Evolutionary conservation across 169 alveolate species (phyloP), one percentile per base, ranked within the genome.

Genomic region (Cryptosporidium baileyi): DNA sequence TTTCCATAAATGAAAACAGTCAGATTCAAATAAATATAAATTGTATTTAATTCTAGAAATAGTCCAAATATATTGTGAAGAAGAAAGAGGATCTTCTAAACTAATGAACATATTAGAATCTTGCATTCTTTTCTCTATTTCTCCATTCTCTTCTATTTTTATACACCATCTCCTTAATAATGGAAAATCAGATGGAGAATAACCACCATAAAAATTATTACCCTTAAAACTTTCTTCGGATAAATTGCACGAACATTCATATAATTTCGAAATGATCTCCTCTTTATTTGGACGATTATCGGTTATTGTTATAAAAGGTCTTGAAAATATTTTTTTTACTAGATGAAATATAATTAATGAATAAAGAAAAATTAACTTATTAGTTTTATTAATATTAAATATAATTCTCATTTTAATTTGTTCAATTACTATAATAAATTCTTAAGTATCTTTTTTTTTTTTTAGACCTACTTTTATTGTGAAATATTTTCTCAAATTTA

Each of bases 61-160:
- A 15, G 44, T 32, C 85, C 85, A 74, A 15, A 74, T 19, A 57
- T 38, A 74, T 54, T 74, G 85, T 13, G 59, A 51, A 3, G 74
- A 54, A 19, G 32, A 28, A n/a, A 74, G 15, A 4, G 85, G 85
- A 54, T 74, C 67, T 4, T 38, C 57, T 13, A 74, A 24, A 24
- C 40, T 51, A 5, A 74, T 52, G 28, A 19, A 36, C 34, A 74
- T 52, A 17, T 59, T 40, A 9, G 60, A 24, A 4, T 57, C 67
- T 24, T 40, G 49, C 85, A 74, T 74, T 51, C 34, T 26, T 24
- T 0, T 51, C 47, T 65, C 81, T 30, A 65, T 49, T 28, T 47
- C 49, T 28, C 61, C 44, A 24, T 47, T 28, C 38, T 65, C 81
- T 5, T 65, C 81, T 44, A 65, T 51, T 8, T 65, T 60, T 4